Evolutionary conservation across 192 early-diverging fungal species (phyloP).

Genomic region (Gaertneriomyces semiglobifer): DNA sequence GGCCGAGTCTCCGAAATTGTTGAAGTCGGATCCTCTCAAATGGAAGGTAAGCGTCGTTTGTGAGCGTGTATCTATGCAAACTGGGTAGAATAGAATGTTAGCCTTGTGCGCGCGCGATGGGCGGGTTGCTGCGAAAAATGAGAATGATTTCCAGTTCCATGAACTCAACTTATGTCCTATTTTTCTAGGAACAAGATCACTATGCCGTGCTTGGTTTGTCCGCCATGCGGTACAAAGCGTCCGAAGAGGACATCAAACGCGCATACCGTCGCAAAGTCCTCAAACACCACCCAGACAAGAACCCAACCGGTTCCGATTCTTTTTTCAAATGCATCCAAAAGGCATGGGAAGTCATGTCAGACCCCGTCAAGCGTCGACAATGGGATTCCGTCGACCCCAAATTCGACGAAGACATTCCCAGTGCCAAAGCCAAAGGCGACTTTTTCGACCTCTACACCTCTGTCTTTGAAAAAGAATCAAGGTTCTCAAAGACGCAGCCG

Average conservation of each 20-base stretch:
- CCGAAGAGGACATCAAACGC: slow-evolving; percentile 89
- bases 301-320: slow-evolving; percentile 81
- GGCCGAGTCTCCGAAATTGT: slow-evolving; percentile 69
- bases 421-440: slow-evolving; percentile 60
- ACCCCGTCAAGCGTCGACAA: slow-evolving; percentile 84
- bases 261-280: slow-evolving; percentile 92
- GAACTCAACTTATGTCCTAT: not conserved
- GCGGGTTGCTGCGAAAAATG: not conserved
- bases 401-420: slow-evolving; percentile 70
- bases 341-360: slow-evolving; percentile 89
- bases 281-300: slow-evolving; percentile 99
- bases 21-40: slow-evolving; percentile 81
- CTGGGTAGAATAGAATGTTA: not conserved
- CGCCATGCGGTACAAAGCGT: slow-evolving; percentile 81
- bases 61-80: not conserved
- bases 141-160: not conserved
- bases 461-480: slow-evolving; percentile 82
- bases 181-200: slow-evolving; percentile 74
- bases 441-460: slow-evolving; percentile 74
- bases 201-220: slow-evolving; percentile 94
- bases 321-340: slow-evolving; percentile 99
- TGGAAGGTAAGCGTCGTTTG: slow-evolving; percentile 73
- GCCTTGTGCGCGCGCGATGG: not conserved
- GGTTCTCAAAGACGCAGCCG: slow-evolving; percentile 90
- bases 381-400: slow-evolving; percentile 94